These are phyloP conservation scores for Metschnikowia hibisci DNA, from an alignment of 805 yeast genomes.

Conservation along the genomic window DNA sequence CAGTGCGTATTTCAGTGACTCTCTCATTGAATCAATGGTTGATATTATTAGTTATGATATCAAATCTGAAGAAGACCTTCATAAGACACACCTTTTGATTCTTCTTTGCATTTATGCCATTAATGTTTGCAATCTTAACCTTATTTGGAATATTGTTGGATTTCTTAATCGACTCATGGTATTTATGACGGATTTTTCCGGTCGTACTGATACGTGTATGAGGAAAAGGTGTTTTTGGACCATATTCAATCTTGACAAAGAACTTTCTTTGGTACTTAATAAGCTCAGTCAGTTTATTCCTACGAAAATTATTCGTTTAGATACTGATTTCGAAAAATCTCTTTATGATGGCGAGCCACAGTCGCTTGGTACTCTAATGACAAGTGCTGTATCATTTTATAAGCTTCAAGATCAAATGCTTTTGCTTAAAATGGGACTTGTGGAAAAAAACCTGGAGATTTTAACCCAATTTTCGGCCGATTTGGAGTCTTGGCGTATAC, in stretches of 20 bases:
- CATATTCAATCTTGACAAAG: slow-evolving; percentile 36
- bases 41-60: slow-evolving; percentile 31
- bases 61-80: slow-evolving; percentile 22
- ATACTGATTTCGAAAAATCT: slow-evolving; percentile 15
- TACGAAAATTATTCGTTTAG: slow-evolving; percentile 18
- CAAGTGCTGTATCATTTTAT: slow-evolving; percentile 24
- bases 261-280: slow-evolving; percentile 30
- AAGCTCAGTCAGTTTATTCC: slow-evolving; percentile 36
- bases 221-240: slow-evolving; percentile 33
- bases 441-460: slow-evolving; percentile 4
- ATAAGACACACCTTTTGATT: slow-evolving; percentile 28
- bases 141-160: slow-evolving; percentile 35
- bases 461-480: slow-evolving; percentile 25
- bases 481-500: slow-evolving; percentile 37
- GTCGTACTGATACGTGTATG: slow-evolving; percentile 7
- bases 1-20: slow-evolving; percentile 29
- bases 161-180: slow-evolving; percentile 27
- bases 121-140: slow-evolving; percentile 24
- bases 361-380: slow-evolving; percentile 17
- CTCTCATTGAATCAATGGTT: slow-evolving; percentile 29
- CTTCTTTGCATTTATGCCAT: slow-evolving; percentile 32
- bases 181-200: slow-evolving; percentile 15
- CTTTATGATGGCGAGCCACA: slow-evolving; percentile 23
- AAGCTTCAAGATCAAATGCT: slow-evolving; percentile 26
- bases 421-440: slow-evolving; percentile 15